Base-by-base conservation (phyloP, 495 filamentous ascomycete genomes). In the Cetradonia linearis region DNA sequence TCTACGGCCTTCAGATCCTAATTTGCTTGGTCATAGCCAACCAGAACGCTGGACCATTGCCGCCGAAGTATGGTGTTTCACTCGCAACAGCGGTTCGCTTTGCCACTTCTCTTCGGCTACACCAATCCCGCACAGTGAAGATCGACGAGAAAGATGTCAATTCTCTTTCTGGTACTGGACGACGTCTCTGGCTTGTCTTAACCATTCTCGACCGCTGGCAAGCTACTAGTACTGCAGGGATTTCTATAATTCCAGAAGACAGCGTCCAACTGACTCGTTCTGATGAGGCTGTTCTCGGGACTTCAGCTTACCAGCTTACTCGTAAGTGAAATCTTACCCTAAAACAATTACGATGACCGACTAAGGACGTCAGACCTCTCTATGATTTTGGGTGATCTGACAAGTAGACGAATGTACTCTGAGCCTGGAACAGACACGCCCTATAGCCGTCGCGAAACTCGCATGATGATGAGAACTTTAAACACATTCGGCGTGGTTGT, bases 151-250 rank as follows among this genome's bases (percentile, higher is more conserved):
- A n/a, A 4, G 53, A 56, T 40, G 53, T 46, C 30, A 31, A 61
- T 36, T 37, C 59, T 28, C 9, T 20, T 2, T 4, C 34, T 13
- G 38, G 31, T 11, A 9, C 50, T 25, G 7, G 47, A 37, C 70
- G 85, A 46, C 77, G 85, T 46, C 74, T 79, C 31, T 89, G 85
- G 85, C 85, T 82, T 78, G 75, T 79, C 1, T 67, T 89, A 28
- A 71, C 85, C 46, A 76, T 82, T 60, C 72, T 89, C 59, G 85
- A 88, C 63, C 77, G 84, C 18, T 88, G 81, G 80, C 78, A 86
- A 63, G 78, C 85, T 18, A 71, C 78, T 31, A 79, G 77, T 54
- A 82, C 75, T 1, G 78, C 77, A 13, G 79, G 69, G 55, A 79
- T 82, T 11, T 58, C 78, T 5, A 69, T 81, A 47, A 80, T 89